phyloP scores from a whole-genome alignment of 148 eudicot genomes.

The Persicaria maculosa region DNA sequence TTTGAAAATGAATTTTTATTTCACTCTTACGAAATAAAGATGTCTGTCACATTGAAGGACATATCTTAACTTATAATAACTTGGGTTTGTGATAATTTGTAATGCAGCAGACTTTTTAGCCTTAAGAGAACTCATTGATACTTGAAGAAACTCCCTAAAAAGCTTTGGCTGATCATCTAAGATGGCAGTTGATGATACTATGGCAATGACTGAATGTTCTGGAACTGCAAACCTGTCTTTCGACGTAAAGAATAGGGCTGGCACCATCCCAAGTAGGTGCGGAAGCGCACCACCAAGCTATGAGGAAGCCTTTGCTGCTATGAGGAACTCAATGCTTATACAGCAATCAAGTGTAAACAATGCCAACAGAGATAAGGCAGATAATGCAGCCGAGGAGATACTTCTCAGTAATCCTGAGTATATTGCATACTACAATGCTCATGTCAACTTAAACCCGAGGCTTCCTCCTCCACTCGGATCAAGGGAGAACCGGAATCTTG shows the following conservation, averaged over 20 bases:
- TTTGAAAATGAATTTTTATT: no score
- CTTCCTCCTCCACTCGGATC: slow-evolving; percentile 59
- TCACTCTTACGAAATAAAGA: no score
- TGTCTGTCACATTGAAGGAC: no score
- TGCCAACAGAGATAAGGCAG: slow-evolving; percentile 15
- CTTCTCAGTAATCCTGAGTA: slow-evolving; percentile 52
- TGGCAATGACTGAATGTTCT: background rate
- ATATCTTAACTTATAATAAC: no score
- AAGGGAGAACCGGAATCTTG: slow-evolving; percentile 39
- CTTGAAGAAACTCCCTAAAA: slow-evolving; percentile 2
- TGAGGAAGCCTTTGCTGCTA: slow-evolving; percentile 29
- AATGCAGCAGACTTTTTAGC: no score
- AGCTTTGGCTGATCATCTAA: background rate
- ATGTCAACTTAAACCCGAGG: slow-evolving; percentile 60
- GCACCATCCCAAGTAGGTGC: slow-evolving; percentile 28
- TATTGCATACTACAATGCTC: slow-evolving; percentile 44
- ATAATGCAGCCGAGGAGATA: slow-evolving; percentile 35
- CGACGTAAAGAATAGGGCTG: background rate
- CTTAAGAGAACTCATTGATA: background rate
- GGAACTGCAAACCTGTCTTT: background rate
- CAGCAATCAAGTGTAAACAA: slow-evolving; percentile 16
- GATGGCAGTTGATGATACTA: slow-evolving; percentile 5
- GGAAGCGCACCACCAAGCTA: slow-evolving; percentile 44
- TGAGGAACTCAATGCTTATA: slow-evolving; percentile 19
- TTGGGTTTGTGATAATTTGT: no score